These are phyloP conservation scores for Sclerotinia borealis DNA, from an alignment of 2,329 filamentous ascomycete species.

Conservation along the genomic window DNA sequence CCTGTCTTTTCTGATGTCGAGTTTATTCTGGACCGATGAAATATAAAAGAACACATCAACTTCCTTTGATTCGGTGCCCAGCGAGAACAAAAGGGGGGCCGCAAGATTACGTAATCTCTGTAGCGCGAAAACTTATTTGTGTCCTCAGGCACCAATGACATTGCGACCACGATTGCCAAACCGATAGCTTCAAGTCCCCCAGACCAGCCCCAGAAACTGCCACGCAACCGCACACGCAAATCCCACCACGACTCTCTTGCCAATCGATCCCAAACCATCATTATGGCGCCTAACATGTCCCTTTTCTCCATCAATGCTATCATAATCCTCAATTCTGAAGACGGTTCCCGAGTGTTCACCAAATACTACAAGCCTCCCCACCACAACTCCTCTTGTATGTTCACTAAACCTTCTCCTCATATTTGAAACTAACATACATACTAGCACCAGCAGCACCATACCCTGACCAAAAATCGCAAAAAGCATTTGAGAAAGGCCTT, in stretches of 20 bases:
- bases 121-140: background rate
- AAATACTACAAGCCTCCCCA: constrained; percentile 84
- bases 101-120: too few relatives aligned
- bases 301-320: constrained; percentile 73
- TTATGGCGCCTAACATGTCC: constrained; percentile 69
- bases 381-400: constrained; percentile 32
- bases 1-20: too few relatives aligned
- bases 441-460: constrained; percentile 60
- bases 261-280: constrained; percentile 24
- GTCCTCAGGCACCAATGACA: constrained; percentile 2
- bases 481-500: constrained; percentile 92
- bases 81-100: too few relatives aligned
- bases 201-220: background rate
- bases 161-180: constrained; percentile 13
- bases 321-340: constrained; percentile 75
- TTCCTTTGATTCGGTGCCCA: background rate
- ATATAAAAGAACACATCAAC: background rate
- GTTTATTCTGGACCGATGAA: background rate
- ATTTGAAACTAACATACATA: constrained; percentile 12
- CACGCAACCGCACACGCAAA: background rate
- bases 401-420: constrained; percentile 46
- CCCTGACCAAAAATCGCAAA: constrained; percentile 85
- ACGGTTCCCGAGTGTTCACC: constrained; percentile 84
- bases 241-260: background rate
- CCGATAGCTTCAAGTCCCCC: constrained; percentile 6